phyloP scores from a whole-genome alignment of 2,329 filamentous ascomycete species.

The Fusarium subglutinans region DNA sequence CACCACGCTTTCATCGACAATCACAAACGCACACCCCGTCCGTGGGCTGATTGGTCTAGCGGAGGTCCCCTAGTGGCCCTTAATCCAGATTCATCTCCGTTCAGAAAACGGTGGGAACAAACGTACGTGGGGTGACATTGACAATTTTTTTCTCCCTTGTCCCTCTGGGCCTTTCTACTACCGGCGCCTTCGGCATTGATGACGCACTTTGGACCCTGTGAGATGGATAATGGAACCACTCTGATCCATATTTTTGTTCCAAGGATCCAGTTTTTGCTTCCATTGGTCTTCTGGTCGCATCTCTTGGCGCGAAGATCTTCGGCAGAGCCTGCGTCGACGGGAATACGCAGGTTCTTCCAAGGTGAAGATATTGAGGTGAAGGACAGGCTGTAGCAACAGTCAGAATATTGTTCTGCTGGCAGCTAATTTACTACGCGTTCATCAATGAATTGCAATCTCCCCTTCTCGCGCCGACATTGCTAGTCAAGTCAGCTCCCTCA shows the following conservation, averaged over 20 bases:
- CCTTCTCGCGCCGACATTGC: background rate
- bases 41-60: slow-evolving; percentile 3
- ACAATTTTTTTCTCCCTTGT: background rate
- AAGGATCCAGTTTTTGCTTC: slow-evolving; percentile 30
- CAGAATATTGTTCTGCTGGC: too few relatives aligned
- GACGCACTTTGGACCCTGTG: slow-evolving; percentile 24
- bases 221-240: slow-evolving; percentile 7
- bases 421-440: background rate
- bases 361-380: background rate
- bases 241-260: slow-evolving; percentile 16
- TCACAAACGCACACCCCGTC: background rate
- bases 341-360: background rate
- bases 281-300: slow-evolving; percentile 14
- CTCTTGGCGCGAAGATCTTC: slow-evolving; percentile 31
- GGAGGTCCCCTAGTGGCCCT: slow-evolving; percentile 8
- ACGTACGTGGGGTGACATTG: slow-evolving; percentile 16
- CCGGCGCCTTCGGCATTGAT: slow-evolving; percentile 22
- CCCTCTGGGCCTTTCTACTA: background rate
- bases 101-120: slow-evolving; percentile 24
- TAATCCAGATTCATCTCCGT: slow-evolving; percentile 33
- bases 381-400: too few relatives aligned
- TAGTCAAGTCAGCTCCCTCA: slow-evolving; percentile 11
- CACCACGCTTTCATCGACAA: background rate
- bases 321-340: slow-evolving; percentile 5
- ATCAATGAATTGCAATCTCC: background rate